Conservation (phyloP, 2,329 filamentous ascomycete genomes). For the Colletotrichum gigasporum region DNA sequence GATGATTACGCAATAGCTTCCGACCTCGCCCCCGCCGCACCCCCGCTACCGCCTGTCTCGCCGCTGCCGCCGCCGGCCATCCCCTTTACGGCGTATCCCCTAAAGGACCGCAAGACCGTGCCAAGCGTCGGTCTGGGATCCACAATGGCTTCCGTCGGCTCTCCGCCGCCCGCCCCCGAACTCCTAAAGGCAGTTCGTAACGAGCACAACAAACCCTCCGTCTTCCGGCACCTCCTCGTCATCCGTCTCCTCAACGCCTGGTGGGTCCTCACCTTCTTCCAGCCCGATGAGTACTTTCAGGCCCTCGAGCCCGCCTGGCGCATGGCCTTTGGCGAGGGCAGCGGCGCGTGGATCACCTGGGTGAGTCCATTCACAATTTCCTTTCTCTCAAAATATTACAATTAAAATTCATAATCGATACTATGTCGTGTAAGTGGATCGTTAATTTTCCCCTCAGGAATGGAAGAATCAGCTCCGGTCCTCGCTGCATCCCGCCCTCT, state of each 20-base stretch:
- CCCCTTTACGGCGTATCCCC: background rate
- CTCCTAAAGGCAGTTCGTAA: conserved; percentile 35
- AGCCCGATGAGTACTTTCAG: conserved; percentile 98
- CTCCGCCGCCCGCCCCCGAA: conserved; percentile 31
- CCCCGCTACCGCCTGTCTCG: background rate
- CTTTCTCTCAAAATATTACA: background rate
- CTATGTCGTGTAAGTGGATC: background rate
- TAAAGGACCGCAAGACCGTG: conserved; percentile 10
- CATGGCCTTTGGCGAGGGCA: conserved; percentile 79
- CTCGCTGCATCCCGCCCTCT: conserved; percentile 89
- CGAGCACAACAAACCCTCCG: conserved; percentile 36
- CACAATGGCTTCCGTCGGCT: conserved; percentile 35
- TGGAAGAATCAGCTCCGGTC: conserved; percentile 90
- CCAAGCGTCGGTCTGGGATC: conserved; percentile 14
- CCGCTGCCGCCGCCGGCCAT: conserved; percentile 5
- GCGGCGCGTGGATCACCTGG: conserved; percentile 96
- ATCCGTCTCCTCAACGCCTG: conserved; percentile 85
- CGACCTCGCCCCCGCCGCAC: conserved; percentile 1
- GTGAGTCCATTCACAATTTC: conserved; percentile 63
- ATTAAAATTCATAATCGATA: background rate
- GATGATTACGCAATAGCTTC: conserved; percentile 30
- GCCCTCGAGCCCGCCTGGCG: conserved; percentile 94
- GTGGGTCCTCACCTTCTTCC: conserved; percentile 88
- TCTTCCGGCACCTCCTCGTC: conserved; percentile 59
- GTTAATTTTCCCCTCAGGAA: conserved; percentile 71